phyloP scores from a whole-genome alignment of 2,329 filamentous ascomycete species.

The Penicillium brasilianum region DNA sequence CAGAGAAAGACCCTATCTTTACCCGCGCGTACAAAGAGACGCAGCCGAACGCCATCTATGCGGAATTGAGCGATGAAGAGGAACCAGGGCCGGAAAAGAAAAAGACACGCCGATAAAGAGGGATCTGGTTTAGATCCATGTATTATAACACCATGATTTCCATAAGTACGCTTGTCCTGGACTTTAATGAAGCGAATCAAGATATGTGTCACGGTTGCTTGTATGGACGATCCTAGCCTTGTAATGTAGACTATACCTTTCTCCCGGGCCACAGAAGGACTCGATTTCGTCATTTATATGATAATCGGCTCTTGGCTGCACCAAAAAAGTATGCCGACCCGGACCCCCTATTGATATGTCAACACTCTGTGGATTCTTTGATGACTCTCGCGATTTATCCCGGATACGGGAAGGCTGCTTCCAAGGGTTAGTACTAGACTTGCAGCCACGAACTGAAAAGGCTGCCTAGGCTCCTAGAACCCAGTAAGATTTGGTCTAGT shows the following conservation, averaged over 20 bases:
- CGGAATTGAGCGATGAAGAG: slow-evolving; percentile 82
- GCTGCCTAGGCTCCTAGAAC: neutral
- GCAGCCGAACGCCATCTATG: slow-evolving; percentile 90
- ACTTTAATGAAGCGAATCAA: neutral
- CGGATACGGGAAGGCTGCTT: too few relatives aligned
- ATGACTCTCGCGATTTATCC: neutral
- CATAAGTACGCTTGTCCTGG: neutral
- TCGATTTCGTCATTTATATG: too few relatives aligned
- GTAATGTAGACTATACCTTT: too few relatives aligned
- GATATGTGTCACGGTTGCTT: too few relatives aligned
- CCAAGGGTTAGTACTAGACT: neutral
- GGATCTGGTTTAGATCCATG: neutral
- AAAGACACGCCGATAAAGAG: slow-evolving; percentile 44
- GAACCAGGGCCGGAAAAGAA: slow-evolving; percentile 72
- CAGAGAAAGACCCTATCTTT: slow-evolving; percentile 90
- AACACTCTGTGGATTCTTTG: too few relatives aligned
- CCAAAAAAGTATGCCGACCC: too few relatives aligned
- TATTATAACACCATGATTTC: neutral
- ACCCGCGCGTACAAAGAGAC: slow-evolving; percentile 92
- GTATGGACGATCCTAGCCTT: neutral
- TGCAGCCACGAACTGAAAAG: neutral
- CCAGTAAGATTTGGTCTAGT: neutral
- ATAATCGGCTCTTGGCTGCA: too few relatives aligned
- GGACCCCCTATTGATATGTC: too few relatives aligned
- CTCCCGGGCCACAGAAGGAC: too few relatives aligned